phyloP scores from a whole-genome alignment of 371 early-diverging fungal species.

The Zancudomyces culisetae region DNA sequence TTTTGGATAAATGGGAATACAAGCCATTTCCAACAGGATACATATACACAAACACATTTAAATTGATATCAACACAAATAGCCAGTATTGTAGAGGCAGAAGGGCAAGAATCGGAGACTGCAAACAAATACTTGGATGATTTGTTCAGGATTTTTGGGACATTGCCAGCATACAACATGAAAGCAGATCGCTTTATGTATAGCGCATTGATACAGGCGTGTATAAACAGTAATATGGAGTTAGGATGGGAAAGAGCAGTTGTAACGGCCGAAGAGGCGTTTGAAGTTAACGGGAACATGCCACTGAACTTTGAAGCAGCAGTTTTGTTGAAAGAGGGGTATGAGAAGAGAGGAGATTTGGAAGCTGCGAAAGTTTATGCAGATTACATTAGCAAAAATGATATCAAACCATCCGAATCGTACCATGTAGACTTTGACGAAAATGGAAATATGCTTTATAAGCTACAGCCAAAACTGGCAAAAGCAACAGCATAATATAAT shows the following conservation, averaged over 20 bases:
- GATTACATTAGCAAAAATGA: constrained; percentile 1
- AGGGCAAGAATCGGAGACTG: neutral
- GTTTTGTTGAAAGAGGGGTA: constrained; percentile 7
- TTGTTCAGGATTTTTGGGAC: constrained; percentile 20
- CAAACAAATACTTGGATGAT: constrained; percentile 10
- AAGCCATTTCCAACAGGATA: constrained; percentile 3
- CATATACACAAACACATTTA: neutral
- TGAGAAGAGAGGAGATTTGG: constrained; percentile 6
- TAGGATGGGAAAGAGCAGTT: constrained; percentile 17
- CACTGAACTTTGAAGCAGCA: constrained; percentile 14
- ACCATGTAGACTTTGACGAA: constrained; percentile 7
- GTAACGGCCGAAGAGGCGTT: constrained; percentile 12
- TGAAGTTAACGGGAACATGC: neutral
- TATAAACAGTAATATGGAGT: constrained; percentile 9
- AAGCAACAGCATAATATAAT: neutral
- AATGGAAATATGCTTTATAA: neutral
- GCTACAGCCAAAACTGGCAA: neutral
- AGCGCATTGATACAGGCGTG: constrained; percentile 19
- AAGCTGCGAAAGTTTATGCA: constrained; percentile 16
- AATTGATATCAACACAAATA: neutral
- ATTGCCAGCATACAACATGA: constrained; percentile 12
- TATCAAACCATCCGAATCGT: constrained; percentile 3
- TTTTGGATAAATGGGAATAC: constrained; percentile 2
- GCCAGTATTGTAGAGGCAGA: neutral
- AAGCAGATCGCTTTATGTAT: constrained; percentile 9